Evolutionary conservation across 1,139 yeast genomes (phyloP).

Genomic region (Kodamaea anthophila): DNA sequence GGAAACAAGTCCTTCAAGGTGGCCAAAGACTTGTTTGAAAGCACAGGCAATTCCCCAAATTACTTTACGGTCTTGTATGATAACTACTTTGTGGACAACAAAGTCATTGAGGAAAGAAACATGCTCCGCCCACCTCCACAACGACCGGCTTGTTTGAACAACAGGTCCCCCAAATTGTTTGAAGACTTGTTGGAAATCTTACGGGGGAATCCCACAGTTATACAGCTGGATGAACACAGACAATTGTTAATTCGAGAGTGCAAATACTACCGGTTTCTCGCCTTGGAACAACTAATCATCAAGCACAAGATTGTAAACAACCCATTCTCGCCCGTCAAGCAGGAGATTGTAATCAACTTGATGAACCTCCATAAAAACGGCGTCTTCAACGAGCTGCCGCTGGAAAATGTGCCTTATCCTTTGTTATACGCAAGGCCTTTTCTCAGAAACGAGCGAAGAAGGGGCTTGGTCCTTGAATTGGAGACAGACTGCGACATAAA

Average conservation of each 20-base stretch:
- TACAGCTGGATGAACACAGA: slow-evolving; percentile 52
- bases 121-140: slow-evolving; percentile 75
- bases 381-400: slow-evolving; percentile 21
- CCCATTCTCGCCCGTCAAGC: slow-evolving; percentile 37
- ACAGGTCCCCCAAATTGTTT: slow-evolving; percentile 55
- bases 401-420: slow-evolving; percentile 15
- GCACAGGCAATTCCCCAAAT: slow-evolving; percentile 70
- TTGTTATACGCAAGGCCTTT: slow-evolving; percentile 53
- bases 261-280: slow-evolving; percentile 67
- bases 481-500: slow-evolving; percentile 19
- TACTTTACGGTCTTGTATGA: slow-evolving; percentile 62
- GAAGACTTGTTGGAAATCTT: slow-evolving; percentile 52
- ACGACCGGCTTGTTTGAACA: slow-evolving; percentile 46
- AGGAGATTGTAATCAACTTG: slow-evolving; percentile 53
- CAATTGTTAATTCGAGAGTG: slow-evolving; percentile 59
- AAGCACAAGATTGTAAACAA: slow-evolving; percentile 45
- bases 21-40: slow-evolving; percentile 44
- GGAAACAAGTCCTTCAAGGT: slow-evolving; percentile 60
- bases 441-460: slow-evolving; percentile 29
- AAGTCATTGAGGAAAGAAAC: slow-evolving; percentile 30
- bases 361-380: slow-evolving; percentile 44
- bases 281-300: slow-evolving; percentile 66
- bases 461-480: slow-evolving; percentile 55
- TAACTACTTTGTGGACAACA: slow-evolving; percentile 37
- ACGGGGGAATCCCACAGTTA: slow-evolving; percentile 45